Base-by-base conservation (phyloP, 2,329 filamentous ascomycete genomes). In the Rhexocercosporidium sp. region DNA sequence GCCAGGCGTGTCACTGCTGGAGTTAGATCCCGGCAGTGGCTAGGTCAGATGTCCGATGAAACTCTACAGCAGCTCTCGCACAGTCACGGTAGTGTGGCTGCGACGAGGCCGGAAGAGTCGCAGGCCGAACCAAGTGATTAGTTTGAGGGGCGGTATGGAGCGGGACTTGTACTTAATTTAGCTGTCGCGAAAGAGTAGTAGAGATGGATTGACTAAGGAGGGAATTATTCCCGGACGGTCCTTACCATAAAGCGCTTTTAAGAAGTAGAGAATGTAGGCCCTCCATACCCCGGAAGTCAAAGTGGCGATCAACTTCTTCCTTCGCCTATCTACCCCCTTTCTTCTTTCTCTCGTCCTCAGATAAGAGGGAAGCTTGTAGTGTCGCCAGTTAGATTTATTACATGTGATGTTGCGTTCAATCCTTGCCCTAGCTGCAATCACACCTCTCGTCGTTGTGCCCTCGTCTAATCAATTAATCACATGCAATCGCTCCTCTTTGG, bases 21-120 rank as follows among this genome's bases (percentile, higher is more conserved):
- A 56, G 62, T 66, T 31, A 69, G 71, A 65, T 73, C 72, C 20
- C 59, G 67, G 20, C 70, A 73, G 59, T 49, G 60, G 57, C 29
- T 74, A 31, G 72, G 73, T 18, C 70, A 73, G 65, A 70, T 74
- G 69, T 77, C 76, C n/a, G 74, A 78, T 72, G 72, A 73, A 22
- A 75, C 75, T 41, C 63, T 79, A 37, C 75, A 77, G 64, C 70
- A 72, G 47, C 64, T 76, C 41, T 75, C 74, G 31, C 47, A 53
- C 14, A 53, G 47, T 53, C 47, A 53, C 25, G 47, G 56, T 31
- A 47, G 31, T 56, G 27, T 54, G 29, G 29, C 27, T 57, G 34
- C 34, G 51, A 59, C 54, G 22, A 63, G 56, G 56, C 9, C n/a
- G 20, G 46, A 29, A 7, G 64, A 62, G 29, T 44, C 46, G 54